Evolutionary conservation across 352 stramenopile species (phyloP).

Genomic region (Phytopythium mirpurense): DNA sequence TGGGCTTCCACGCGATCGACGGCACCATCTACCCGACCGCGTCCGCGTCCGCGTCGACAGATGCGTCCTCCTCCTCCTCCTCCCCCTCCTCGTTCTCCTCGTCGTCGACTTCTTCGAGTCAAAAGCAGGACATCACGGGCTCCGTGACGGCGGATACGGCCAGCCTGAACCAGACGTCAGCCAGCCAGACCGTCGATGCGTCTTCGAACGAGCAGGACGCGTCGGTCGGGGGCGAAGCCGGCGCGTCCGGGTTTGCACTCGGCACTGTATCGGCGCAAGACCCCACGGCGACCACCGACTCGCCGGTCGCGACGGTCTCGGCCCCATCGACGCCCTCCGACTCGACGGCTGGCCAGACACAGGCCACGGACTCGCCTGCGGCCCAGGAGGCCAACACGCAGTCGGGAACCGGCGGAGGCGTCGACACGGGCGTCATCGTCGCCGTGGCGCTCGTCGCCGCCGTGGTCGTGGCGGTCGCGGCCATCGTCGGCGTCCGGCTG

Average conservation of each 20-base stretch:
- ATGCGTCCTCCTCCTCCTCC: slow-evolving; percentile 1
- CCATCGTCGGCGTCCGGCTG: slow-evolving; percentile 30
- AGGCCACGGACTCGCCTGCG: no score
- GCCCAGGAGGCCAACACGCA: slow-evolving; percentile 23
- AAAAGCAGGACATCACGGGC: slow-evolving; percentile 7
- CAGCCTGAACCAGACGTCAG: slow-evolving; percentile 11
- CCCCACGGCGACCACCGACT: slow-evolving; percentile 6
- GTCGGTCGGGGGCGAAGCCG: slow-evolving; percentile 1
- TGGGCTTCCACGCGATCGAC: slow-evolving; percentile 30
- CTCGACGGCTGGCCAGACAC: no score
- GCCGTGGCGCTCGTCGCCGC: slow-evolving; percentile 29
- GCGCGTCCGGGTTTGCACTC: neutral
- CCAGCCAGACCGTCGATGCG: slow-evolving; percentile 3
- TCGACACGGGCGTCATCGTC: slow-evolving; percentile 31
- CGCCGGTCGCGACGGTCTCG: slow-evolving; percentile 10
- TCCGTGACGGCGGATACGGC: slow-evolving; percentile 4
- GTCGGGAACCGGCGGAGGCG: slow-evolving; percentile 10
- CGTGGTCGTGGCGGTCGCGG: slow-evolving; percentile 32
- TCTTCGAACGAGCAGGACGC: neutral
- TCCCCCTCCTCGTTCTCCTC: no score
- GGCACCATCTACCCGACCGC: slow-evolving; percentile 15
- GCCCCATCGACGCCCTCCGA: neutral
- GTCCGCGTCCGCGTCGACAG: neutral
- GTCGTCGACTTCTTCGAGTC: slow-evolving; percentile 7
- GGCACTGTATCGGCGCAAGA: slow-evolving; percentile 2